Evolutionary conservation across 2,329 filamentous ascomycete genomes (phyloP).

Genomic region (Aureobasidium sp.): DNA sequence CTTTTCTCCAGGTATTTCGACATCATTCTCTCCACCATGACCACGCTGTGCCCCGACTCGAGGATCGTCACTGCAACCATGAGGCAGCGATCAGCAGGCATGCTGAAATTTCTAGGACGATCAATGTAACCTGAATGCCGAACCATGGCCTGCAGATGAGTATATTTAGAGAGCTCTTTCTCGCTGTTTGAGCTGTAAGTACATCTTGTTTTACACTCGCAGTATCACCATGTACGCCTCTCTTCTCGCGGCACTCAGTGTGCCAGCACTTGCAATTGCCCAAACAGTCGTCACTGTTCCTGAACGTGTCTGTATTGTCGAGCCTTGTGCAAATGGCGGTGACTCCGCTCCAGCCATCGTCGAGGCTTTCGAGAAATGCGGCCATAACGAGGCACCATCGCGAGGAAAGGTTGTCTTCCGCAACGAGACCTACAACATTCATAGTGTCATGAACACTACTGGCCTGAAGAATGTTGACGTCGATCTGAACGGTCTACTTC

Average conservation of each 20-base stretch:
- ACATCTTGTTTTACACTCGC: background rate
- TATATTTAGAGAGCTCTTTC: background rate
- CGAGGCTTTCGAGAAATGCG: slow-evolving; percentile 44
- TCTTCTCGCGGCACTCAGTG: slow-evolving; percentile 2
- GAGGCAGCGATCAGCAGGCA: background rate
- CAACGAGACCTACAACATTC: slow-evolving; percentile 44
- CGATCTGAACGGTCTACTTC: slow-evolving; percentile 42
- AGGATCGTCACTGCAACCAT: background rate
- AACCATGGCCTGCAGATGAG: background rate
- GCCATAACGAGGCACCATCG: slow-evolving; percentile 31
- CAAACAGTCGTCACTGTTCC: background rate
- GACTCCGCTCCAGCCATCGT: slow-evolving; percentile 42
- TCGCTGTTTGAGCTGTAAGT: slow-evolving; percentile 7
- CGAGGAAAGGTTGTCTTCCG: slow-evolving; percentile 46
- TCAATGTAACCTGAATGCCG: background rate
- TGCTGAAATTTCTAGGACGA: background rate
- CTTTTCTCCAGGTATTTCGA: slow-evolving; percentile 10
- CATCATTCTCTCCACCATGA: slow-evolving; percentile 14
- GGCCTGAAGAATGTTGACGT: slow-evolving; percentile 42
- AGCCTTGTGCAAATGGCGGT: slow-evolving; percentile 12
- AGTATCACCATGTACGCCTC: background rate
- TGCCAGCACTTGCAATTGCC: slow-evolving; percentile 1
- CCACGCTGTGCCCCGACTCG: slow-evolving; percentile 1
- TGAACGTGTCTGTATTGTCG: slow-evolving; percentile 16
- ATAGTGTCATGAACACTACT: slow-evolving; percentile 45